Conservation (phyloP, 352 stramenopile genomes). For the Lagenidium sp. region DNA sequence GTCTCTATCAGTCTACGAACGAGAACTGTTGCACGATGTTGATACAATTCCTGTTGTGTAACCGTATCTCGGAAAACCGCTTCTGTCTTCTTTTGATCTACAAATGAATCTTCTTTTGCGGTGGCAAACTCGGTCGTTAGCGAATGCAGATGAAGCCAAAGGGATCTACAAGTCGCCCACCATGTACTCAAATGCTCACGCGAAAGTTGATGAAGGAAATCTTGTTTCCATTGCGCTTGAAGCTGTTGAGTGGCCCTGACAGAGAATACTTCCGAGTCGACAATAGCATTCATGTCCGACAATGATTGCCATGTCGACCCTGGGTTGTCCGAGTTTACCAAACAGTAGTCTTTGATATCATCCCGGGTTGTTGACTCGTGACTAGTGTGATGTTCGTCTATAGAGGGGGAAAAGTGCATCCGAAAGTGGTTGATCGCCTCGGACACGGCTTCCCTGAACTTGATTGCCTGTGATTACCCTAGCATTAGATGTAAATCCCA, state of each 20-base stretch:
- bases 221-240: constrained; percentile 11
- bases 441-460: too few relatives aligned
- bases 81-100: constrained; percentile 2
- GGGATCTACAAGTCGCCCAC: too few relatives aligned
- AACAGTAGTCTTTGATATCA: constrained; percentile 12
- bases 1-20: constrained; percentile 11
- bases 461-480: too few relatives aligned
- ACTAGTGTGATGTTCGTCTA: background rate
- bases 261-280: constrained; percentile 2
- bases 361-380: too few relatives aligned
- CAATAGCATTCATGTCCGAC: constrained; percentile 1
- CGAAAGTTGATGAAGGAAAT: constrained; percentile 15
- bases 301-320: constrained; percentile 7
- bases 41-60: constrained; percentile 12
- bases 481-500: too few relatives aligned
- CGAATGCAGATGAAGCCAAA: too few relatives aligned
- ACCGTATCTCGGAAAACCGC: constrained; percentile 7
- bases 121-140: background rate
- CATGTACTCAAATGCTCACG: constrained; percentile 6
- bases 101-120: constrained; percentile 9
- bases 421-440: too few relatives aligned
- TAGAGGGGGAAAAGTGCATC: constrained; percentile 1
- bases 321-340: constrained; percentile 1
- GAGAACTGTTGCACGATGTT: constrained; percentile 8
- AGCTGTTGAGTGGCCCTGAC: constrained; percentile 3